Evolutionary conservation across 2,329 filamentous ascomycete genomes (phyloP).

Genomic region (Ophiostoma populinum): DNA sequence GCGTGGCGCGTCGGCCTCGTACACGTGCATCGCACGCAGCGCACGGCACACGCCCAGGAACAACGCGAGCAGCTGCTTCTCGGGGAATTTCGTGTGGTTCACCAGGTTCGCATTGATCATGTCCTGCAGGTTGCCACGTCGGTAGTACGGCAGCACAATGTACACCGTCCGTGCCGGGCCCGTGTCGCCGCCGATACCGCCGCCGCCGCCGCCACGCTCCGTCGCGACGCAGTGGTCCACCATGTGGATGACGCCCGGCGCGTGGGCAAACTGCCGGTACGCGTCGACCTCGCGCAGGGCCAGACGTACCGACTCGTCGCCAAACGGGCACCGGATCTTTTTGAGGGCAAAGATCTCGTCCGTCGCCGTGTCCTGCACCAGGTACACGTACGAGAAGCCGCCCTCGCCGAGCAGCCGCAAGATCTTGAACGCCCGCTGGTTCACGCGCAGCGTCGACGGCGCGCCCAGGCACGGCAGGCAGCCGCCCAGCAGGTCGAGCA

Average conservation of each 20-base stretch:
- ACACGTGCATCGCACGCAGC: conserved; percentile 80
- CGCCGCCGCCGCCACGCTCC: conserved; percentile 41
- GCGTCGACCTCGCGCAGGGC: conserved; percentile 96
- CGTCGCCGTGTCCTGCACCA: conserved; percentile 77
- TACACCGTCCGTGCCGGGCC: conserved; percentile 82
- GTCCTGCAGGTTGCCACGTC: conserved; percentile 88
- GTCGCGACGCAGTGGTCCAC: conserved; percentile 69
- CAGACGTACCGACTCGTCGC: conserved; percentile 84
- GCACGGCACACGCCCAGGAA: conserved; percentile 87
- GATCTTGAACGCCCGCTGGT: conserved; percentile 89
- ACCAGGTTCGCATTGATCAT: conserved; percentile 97
- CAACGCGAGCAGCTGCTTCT: conserved; percentile 70
- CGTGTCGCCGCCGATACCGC: conserved; percentile 23
- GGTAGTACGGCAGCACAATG: conserved; percentile 88
- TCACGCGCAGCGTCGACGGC: conserved; percentile 88
- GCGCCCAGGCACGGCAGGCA: conserved; percentile 95
- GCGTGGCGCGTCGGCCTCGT: conserved; percentile 33
- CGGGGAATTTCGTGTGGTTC: conserved; percentile 81
- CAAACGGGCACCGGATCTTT: conserved; percentile 97
- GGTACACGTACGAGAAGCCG: conserved; percentile 97
- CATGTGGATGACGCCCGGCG: conserved; percentile 72
- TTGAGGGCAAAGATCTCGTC: conserved; percentile 86
- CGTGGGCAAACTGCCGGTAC: conserved; percentile 73
- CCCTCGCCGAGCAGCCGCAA: conserved; percentile 88
- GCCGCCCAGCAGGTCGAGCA: conserved; percentile 84